Conservation (phyloP, 2,329 filamentous ascomycete genomes). For the Pyricularia sp. region DNA sequence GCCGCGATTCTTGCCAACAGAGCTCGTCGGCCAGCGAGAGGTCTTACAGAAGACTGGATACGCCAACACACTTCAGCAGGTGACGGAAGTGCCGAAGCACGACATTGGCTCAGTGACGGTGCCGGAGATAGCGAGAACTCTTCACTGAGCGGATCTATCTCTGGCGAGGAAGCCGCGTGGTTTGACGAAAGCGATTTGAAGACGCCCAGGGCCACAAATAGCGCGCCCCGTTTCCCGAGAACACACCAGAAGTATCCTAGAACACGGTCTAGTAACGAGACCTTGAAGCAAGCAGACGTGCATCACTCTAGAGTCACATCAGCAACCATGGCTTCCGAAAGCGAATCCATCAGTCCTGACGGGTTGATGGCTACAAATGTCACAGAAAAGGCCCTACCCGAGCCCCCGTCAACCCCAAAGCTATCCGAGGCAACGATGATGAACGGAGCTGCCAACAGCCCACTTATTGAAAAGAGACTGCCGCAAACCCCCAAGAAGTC, state of each 20-base stretch:
- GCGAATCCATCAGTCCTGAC: neutral
- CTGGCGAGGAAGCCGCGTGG: slow-evolving; percentile 36
- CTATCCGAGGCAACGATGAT: neutral
- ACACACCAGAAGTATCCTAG: slow-evolving; percentile 29
- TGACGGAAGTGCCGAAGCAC: slow-evolving; percentile 58
- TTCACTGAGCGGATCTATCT: slow-evolving; percentile 60
- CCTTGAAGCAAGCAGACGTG: slow-evolving; percentile 32
- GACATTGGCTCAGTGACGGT: slow-evolving; percentile 78
- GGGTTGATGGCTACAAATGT: neutral
- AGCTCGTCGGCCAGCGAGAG: slow-evolving; percentile 46
- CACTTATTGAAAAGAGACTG: slow-evolving; percentile 8
- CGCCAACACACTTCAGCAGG: slow-evolving; percentile 73
- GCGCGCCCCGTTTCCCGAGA: slow-evolving; percentile 16
- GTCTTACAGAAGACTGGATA: slow-evolving; percentile 78
- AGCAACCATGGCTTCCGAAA: slow-evolving; percentile 16
- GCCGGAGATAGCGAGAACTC: slow-evolving; percentile 64
- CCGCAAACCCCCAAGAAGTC: slow-evolving; percentile 18
- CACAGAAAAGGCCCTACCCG: neutral
- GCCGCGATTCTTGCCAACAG: slow-evolving; percentile 56
- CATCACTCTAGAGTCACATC: slow-evolving; percentile 8
- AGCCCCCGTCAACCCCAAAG: slow-evolving; percentile 2
- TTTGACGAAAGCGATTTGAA: slow-evolving; percentile 36
- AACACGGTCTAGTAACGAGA: slow-evolving; percentile 46
- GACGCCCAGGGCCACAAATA: slow-evolving; percentile 34
- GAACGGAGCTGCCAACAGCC: slow-evolving; percentile 4